Conservation (phyloP, 805 yeast species). For the Wickerhamiella qilinensis region DNA sequence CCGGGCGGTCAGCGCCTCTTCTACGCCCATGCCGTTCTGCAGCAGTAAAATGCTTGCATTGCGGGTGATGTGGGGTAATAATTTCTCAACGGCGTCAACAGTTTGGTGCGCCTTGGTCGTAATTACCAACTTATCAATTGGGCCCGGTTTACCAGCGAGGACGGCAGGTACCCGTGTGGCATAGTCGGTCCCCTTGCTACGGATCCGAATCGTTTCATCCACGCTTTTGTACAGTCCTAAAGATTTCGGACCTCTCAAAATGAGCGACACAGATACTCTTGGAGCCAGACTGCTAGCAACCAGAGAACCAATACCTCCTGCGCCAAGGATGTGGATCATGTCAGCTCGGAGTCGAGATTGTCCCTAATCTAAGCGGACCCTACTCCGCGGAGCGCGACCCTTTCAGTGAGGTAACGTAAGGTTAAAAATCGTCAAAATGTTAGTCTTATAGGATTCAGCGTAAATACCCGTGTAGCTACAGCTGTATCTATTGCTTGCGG, state of each 20-base stretch:
- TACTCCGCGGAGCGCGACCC: too few species aligned
- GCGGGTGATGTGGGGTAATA: slow-evolving; percentile 20
- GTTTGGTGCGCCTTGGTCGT: slow-evolving; percentile 75
- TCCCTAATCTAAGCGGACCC: too few species aligned
- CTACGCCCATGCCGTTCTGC: slow-evolving; percentile 79
- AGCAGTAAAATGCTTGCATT: slow-evolving; percentile 45
- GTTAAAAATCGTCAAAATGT: too few species aligned
- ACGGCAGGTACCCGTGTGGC: slow-evolving; percentile 9
- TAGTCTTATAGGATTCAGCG: too few species aligned
- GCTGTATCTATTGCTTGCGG: too few species aligned
- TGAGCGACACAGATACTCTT: background rate
- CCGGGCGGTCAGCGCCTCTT: slow-evolving; percentile 29
- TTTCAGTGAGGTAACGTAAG: too few species aligned
- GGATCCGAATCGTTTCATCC: background rate
- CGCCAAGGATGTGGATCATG: slow-evolving; percentile 1
- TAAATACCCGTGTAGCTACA: too few species aligned
- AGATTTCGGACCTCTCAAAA: background rate
- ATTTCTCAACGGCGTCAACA: slow-evolving; percentile 35
- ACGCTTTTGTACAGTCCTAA: background rate
- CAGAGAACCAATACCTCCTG: background rate
- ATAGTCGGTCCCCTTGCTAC: background rate
- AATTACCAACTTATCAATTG: slow-evolving; percentile 45
- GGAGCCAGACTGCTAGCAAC: background rate
- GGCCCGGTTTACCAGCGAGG: slow-evolving; percentile 10
- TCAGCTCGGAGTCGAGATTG: background rate